Conservation (phyloP, 169 alveolate species). For the Perkinsus chesapeaki region DNA sequence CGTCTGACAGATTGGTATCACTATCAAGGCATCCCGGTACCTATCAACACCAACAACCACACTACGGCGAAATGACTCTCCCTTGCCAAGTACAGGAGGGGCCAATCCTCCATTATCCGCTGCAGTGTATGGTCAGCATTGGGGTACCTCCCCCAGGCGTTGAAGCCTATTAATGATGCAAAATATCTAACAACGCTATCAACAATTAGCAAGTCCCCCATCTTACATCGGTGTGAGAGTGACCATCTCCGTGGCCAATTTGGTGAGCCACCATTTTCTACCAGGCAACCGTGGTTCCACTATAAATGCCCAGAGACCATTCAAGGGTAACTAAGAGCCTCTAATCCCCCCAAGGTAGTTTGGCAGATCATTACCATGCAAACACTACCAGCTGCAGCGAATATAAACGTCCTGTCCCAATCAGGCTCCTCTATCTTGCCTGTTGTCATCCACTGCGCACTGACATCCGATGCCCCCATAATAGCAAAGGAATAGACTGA, state of each 20-base stretch:
- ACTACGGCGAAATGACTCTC: not conserved
- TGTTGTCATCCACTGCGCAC: not conserved
- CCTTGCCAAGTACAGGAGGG: not conserved
- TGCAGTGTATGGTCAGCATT: not conserved
- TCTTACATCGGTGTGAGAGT: not conserved
- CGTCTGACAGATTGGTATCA: not conserved
- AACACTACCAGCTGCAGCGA: not conserved
- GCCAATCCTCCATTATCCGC: conserved; percentile 3
- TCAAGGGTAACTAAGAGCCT: not conserved
- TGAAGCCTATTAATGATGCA: not conserved
- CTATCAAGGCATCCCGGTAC: not conserved
- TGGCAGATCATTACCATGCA: not conserved
- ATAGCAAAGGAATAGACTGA: not conserved
- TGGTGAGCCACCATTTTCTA: not conserved
- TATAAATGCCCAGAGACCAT: not conserved
- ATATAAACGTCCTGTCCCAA: not conserved
- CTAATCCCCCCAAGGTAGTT: not conserved
- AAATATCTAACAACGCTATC: not conserved
- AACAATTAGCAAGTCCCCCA: not conserved
- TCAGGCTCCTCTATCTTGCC: not conserved
- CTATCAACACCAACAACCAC: not conserved
- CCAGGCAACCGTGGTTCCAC: not conserved
- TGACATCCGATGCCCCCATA: not conserved
- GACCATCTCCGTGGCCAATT: not conserved
- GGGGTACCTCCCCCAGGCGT: not conserved